Conservation (phyloP, 306 rosid genomes). For the Aeschynomene evenia region DNA sequence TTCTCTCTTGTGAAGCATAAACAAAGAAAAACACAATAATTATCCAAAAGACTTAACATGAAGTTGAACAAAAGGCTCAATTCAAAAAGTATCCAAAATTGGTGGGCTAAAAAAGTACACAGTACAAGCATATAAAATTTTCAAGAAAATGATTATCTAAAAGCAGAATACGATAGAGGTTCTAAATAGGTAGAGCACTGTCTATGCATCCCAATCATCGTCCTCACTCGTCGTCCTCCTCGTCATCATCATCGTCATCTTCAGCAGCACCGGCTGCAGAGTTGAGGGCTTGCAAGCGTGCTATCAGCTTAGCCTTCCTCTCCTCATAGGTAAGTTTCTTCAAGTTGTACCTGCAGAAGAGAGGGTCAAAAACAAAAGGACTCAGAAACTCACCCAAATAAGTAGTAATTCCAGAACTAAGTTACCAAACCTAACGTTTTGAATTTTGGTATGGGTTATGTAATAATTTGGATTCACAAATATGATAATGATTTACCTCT, state of each 20-base stretch:
- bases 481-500: conserved; percentile 45
- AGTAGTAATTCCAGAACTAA: not conserved
- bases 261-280: conserved; percentile 48
- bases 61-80: conserved; percentile 20
- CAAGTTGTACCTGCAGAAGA: conserved; percentile 43
- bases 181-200: not conserved
- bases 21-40: not conserved
- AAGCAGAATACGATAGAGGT: not conserved
- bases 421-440: not conserved
- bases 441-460: not conserved
- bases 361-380: not conserved
- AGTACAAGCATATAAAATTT: conserved; percentile 4
- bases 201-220: not conserved
- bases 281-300: conserved; percentile 61
- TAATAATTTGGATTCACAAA: not conserved
- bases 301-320: conserved; percentile 54
- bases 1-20: not conserved
- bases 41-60: not conserved
- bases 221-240: conserved; percentile 56
- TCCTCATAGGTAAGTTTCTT: conserved; percentile 78
- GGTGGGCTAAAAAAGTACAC: not conserved
- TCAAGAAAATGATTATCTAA: conserved; percentile 11
- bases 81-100: conserved; percentile 25
- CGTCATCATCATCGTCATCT: conserved; percentile 51
- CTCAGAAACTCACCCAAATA: not conserved